Evolutionary conservation across 352 stramenopile species (phyloP), one percentile per base, ranked within the genome.

Genomic region (Pythium dissotocum): DNA sequence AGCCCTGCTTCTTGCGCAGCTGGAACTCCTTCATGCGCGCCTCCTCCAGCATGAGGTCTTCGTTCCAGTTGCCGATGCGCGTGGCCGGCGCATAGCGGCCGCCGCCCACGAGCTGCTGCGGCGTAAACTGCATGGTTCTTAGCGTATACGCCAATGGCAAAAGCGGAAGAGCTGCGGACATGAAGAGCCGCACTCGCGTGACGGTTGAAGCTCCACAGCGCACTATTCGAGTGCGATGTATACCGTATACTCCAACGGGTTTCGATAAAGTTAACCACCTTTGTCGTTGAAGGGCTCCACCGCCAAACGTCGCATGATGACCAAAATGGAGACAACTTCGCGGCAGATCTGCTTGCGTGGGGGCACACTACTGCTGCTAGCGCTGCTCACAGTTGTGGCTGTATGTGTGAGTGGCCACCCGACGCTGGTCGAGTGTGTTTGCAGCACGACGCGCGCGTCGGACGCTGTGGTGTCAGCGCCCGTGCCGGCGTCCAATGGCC

Each of bases 51-150:
- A 94, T 92, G 62, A 93, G 66, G 61, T 97, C 89, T 70, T 97
- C 88, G 77, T 95, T 95, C 89, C 89, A 97, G 63, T 97, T 97
- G 57, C 89, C 89, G 58, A 95, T 93, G 53, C 86, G 89, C 53
- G 88, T 97, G 32, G 65, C 76, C 14, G 86, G 82, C 59, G 80
- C 85, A 73, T 95, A 95, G 24, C 88, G 83, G 2, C 87, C 88
- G 18, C 86, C 89, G 30, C 89, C 89, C 14, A 94, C 84, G 58
- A 95, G 86, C 67, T 97, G 89, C 72, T 97, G 89, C 42, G 89
- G 89, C n/a, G 89, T 97, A 72, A 97, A 95, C 70, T 95, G 87
- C 89, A 97, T 97, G 9, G 33, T 32, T 40, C 35, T 13, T 40
- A 30, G 28, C 28, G 28, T 30, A 5, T 30, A 30, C 28, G 28